Evolutionary conservation across 345 rosid species (phyloP), one percentile per base, ranked within the genome.

Genomic region (Eucalyptus pauciflora): DNA sequence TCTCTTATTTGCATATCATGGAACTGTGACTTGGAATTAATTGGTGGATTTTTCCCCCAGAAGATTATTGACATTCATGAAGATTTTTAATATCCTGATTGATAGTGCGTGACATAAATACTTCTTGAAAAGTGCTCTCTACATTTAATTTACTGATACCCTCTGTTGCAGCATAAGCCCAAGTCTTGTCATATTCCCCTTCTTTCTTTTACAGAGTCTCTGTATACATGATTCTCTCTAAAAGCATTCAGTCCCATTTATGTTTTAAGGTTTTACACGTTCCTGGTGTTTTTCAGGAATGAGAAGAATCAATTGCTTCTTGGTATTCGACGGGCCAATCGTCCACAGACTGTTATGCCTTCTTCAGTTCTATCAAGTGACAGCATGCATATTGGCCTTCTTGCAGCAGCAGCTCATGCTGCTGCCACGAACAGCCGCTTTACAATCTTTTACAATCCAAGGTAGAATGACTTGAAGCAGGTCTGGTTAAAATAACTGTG

Each of bases 391-490:
- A 93, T 93, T 87, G 94, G 94, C 81, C 93, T 93, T 85, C 94
- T 93, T 64, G 94, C 94, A 86, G 94, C 94, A 85, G 94, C 94
- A 4, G 94, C 94, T 85, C 94, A 93, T 90, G 94, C 94, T 46
- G 92, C 94, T 52, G 93, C 94, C 69, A 93, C 93, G 17, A 93
- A 93, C 86, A 92, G 94, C 86, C 93, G 93, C 62, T 93, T 92
- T 88, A 93, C 94, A 43, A 89, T 93, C 87, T 93, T 93, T 85
- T 93, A 91, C 56, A 93, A 93, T 88, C 94, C 94, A 87, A 92
- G 94, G 94, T 92, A 85, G 58, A 50, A 49, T 58, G 45, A 71
- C 50, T 86, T 37, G 86, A 71, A 48, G 18, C 43, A 43, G n/a
- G 37, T 67, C 51, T 50, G 54, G 46, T 87, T 31, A 33, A 71